Evolutionary conservation across 495 filamentous ascomycete species (phyloP), one percentile per base, ranked within the genome.

Genomic region (Annulohypoxylon maeteangense): DNA sequence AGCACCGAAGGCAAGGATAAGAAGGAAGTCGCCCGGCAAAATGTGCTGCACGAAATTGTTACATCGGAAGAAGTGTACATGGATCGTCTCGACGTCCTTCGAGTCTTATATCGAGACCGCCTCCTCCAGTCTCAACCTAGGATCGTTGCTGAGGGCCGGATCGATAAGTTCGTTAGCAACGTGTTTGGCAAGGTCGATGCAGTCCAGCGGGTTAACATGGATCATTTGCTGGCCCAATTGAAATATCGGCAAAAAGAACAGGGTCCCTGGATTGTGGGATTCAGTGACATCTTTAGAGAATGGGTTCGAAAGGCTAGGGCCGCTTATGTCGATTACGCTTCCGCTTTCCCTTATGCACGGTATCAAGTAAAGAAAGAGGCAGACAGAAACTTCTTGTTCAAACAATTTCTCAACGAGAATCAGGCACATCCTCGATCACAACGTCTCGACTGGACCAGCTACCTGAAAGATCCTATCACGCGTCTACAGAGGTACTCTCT

Each of bases 201-300:
- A 0, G 92, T 98, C 42, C 93, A 96, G 70, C 89, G 90, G 65
- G 94, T 93, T 72, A 98, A 98, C 72, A 95, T 96, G 74, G 95
- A 98, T 59, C 90, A 93, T 80, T 86, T 99, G n/a, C 82, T 99
- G 12, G 90, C 96, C 1, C 95, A 98, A 78, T 85, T 99, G 71
- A 98, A 98, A 69, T 99, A 98, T 76, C 90, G 96, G 31, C 95
- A 99, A 78, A 91, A 95, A 71, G 95, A 98, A 75, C 94, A 99
- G 78, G 95, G 96, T 0, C 95, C 95, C 0, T 98, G 93, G 86
- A 90, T 99, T 65, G 85, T 87, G 47, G 95, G 96, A 7, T 97
- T 98, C 79, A 97, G 94, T 75, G 95, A 98, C 71, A 93, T 99
- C 60, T 99, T 99, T 82, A 86, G 95, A 64, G 96, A 99, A 80